phyloP scores from a whole-genome alignment of 2,329 filamentous ascomycete genomes.

The Fusarium sp. region DNA sequence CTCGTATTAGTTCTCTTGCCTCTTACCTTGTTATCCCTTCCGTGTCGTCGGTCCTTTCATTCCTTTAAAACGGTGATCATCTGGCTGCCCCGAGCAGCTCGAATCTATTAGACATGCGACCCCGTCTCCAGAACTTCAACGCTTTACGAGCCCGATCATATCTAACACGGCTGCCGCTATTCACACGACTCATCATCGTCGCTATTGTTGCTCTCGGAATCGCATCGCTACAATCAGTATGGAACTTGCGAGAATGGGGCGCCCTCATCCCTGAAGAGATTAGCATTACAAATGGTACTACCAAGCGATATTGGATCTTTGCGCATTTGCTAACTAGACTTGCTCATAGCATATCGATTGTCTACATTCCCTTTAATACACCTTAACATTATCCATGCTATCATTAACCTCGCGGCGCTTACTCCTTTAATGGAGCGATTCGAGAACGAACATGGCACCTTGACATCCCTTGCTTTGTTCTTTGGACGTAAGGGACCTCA shows the following conservation, averaged over 20 bases:
- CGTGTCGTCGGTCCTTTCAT: not conserved
- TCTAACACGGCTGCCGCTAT: constrained; percentile 83
- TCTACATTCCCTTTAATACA: constrained; percentile 95
- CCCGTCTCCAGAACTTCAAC: constrained; percentile 63
- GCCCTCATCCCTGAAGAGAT: constrained; percentile 80
- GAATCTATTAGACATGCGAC: constrained; percentile 42
- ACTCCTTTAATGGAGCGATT: constrained; percentile 93
- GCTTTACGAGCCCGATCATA: constrained; percentile 80
- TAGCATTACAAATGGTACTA: constrained; percentile 70
- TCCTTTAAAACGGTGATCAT: constrained; percentile 11
- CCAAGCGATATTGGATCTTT: not conserved
- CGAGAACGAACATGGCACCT: constrained; percentile 88
- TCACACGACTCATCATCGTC: constrained; percentile 76
- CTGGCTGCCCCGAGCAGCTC: constrained; percentile 38
- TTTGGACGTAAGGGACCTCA: constrained; percentile 78
- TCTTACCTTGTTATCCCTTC: not conserved
- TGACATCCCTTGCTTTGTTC: constrained; percentile 87
- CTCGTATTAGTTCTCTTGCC: not conserved
- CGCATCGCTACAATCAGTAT: constrained; percentile 71
- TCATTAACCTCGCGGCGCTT: constrained; percentile 81
- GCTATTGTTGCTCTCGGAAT: constrained; percentile 71
- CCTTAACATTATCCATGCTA: constrained; percentile 77
- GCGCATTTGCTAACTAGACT: constrained; percentile 3
- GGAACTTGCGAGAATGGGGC: constrained; percentile 79
- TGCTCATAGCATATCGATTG: constrained; percentile 78